A percentile compares a stretch with the other conserved stretches of the same genome.
phyloP scores from a whole-genome alignment of 1,284 basidiomycete species.

The Coniferiporia weirii region DNA sequence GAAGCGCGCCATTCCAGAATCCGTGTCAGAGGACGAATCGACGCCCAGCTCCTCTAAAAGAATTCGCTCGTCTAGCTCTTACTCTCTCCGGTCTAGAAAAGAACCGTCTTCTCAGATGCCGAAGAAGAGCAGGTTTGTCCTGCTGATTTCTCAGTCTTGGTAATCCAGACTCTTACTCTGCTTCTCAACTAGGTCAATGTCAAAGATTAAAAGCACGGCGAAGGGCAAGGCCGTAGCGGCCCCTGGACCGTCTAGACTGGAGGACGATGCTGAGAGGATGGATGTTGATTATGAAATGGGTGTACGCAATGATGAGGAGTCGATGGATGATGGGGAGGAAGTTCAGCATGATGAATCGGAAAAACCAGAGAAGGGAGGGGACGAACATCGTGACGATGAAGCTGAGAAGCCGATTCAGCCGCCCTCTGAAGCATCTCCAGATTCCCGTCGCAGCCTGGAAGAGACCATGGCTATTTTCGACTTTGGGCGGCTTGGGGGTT shows the following conservation, averaged over 20 bases:
- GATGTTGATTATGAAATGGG: constrained; percentile 59
- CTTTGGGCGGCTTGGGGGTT: constrained; percentile 81
- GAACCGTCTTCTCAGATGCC: constrained; percentile 52
- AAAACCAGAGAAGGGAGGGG: constrained; percentile 31
- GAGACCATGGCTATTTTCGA: constrained; percentile 75
- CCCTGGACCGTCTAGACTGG: constrained; percentile 49
- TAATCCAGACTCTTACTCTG: constrained; percentile 13
- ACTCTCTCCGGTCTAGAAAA: constrained; percentile 61
- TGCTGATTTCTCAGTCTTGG: constrained; percentile 14
- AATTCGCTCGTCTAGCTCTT: constrained; percentile 43
- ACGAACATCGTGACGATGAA: constrained; percentile 37
- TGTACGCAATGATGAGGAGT: constrained; percentile 38
- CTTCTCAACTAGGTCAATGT: constrained; percentile 27
- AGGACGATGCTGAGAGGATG: constrained; percentile 73
- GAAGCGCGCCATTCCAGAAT: constrained; percentile 75
- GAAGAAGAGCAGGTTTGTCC: constrained; percentile 59
- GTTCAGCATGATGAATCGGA: constrained; percentile 28
- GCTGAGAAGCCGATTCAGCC: constrained; percentile 31
- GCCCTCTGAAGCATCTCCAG: constrained; percentile 33
- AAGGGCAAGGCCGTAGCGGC: constrained; percentile 56
- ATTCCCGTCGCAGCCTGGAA: constrained; percentile 21
- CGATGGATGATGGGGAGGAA: constrained; percentile 23
- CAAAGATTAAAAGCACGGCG: constrained; percentile 57
- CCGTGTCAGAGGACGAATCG: constrained; percentile 58
- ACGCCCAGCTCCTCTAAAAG: constrained; percentile 49